Base-by-base conservation (phyloP, 306 rosid species). In the Clitoria ternatea region DNA sequence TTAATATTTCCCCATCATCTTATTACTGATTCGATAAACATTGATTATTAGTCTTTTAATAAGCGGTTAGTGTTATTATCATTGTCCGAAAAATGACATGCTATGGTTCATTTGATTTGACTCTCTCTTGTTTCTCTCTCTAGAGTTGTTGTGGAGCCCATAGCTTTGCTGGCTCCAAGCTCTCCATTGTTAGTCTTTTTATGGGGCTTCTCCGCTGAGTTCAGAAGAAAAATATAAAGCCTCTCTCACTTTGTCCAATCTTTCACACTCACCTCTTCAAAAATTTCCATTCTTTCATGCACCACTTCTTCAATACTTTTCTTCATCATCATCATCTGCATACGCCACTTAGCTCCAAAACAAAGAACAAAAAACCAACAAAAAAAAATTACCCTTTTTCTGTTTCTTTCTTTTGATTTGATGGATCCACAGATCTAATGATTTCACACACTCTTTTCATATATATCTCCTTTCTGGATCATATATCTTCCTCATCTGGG, bases 101-200 rank as follows among this genome's bases (percentile, higher is more conserved):
- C 26, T 55, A 7, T 32, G 4, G 36, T 2, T 14, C 12, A 30
- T 29, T 29, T 33, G 37, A 36, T 36, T 85, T 77, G 89, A 85
- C 83, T 56, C 82, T 71, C 49, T 62, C 40, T 40, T 47, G 6
- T 11, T 10, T 69, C 48, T 47, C 57, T 70, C 26, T 65, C 30
- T 18, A 40, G 50, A 22, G 20, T 50, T 76, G 85, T 77, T 50
- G 86, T 87, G 96, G 94, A 86, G 82, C 92, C 96, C 96, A 78
- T 72, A 20, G 79, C 83, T 86, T 88, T 81, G 98, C 96, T 92
- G 98, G 92, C 90, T 83, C 82, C 85, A 80, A 88, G 87, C 89
- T 74, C 83, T 76, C 85, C 91, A 47, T 82, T 67, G 87, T 76
- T 87, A 86, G 72, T 77, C 87, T 86, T 86, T 78, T 88, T 88